Conservation (phyloP, 2,329 filamentous ascomycete genomes). For the Phyllosticta citrichinensis region DNA sequence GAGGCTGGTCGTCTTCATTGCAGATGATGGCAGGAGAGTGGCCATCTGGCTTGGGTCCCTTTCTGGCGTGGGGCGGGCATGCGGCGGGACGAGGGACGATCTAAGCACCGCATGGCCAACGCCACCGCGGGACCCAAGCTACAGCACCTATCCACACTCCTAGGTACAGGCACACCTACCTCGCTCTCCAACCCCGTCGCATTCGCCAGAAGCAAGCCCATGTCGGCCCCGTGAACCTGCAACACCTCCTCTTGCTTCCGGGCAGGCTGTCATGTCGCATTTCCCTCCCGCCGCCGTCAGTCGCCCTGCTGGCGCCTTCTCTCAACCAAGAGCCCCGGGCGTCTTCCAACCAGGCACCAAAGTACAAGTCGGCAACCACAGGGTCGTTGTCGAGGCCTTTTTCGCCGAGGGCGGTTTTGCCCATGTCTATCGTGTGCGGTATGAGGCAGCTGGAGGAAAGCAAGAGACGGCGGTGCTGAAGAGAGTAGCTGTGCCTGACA, state of each 20-base stretch:
- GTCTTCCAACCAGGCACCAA: conserved; percentile 92
- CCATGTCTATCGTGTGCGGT: conserved; percentile 92
- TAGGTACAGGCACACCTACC: neutral
- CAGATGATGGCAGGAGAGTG: neutral
- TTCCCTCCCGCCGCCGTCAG: conserved; percentile 25
- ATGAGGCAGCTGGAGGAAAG: conserved; percentile 59
- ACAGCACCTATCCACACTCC: neutral
- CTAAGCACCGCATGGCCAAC: neutral
- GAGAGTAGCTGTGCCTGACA: conserved; percentile 92
- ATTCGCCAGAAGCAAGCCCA: conserved; percentile 1
- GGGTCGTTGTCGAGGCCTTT: conserved; percentile 92
- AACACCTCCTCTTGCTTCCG: conserved; percentile 7
- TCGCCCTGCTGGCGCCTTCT: conserved; percentile 26
- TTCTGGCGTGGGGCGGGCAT: neutral
- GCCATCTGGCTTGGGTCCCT: neutral
- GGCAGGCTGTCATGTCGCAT: conserved; percentile 19
- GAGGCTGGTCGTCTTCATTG: neutral
- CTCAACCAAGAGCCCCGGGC: conserved; percentile 42
- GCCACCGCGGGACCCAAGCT: neutral
- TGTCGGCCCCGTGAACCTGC: conserved; percentile 9
- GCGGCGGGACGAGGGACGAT: neutral
- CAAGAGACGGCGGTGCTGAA: conserved; percentile 81
- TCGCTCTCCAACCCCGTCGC: neutral
- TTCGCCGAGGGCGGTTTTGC: conserved; percentile 97
- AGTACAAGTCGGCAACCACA: conserved; percentile 88